Percentiles rank a stretch among this genome's conserved stretches.
These are phyloP conservation scores for Malbranchea cinnamomea DNA, from an alignment of 2,329 filamentous ascomycete species.

Conservation along the genomic window DNA sequence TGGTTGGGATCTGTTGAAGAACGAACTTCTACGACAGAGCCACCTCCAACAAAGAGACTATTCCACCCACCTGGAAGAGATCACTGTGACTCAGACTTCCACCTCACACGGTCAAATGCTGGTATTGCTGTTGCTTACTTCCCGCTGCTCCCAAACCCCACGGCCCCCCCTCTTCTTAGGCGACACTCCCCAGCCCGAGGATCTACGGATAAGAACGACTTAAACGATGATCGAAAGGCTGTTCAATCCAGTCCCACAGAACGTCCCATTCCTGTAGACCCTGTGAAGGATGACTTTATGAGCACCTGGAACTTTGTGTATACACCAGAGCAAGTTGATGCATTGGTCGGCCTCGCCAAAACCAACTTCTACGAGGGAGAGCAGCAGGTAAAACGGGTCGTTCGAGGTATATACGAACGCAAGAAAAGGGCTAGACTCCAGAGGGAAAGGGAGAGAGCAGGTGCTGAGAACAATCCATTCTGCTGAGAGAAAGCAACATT, in stretches of 20 bases:
- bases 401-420: slow-evolving; percentile 81
- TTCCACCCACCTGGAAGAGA: slow-evolving; percentile 35
- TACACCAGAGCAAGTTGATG: slow-evolving; percentile 76
- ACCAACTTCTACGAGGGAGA: slow-evolving; percentile 78
- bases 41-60: slow-evolving; percentile 36
- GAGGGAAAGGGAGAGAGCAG: slow-evolving; percentile 9
- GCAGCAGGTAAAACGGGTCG: slow-evolving; percentile 60
- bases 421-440: slow-evolving; percentile 55
- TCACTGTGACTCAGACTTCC: slow-evolving; percentile 48
- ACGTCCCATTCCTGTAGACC: slow-evolving; percentile 61
- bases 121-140: slow-evolving; percentile 85
- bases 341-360: slow-evolving; percentile 63
- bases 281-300: slow-evolving; percentile 69
- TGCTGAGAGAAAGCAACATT: too few relatives aligned
- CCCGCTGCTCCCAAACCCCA: slow-evolving; percentile 67
- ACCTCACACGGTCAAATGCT: slow-evolving; percentile 59
- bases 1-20: slow-evolving; percentile 84
- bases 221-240: too few relatives aligned
- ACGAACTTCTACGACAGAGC: slow-evolving; percentile 41
- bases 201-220: too few relatives aligned
- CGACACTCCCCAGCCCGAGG: neutral
- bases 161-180: slow-evolving; percentile 19
- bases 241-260: slow-evolving; percentile 32
- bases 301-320: slow-evolving; percentile 98
- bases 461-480: neutral